Evolutionary conservation across 2,329 filamentous ascomycete genomes (phyloP).

Genomic region (Delphinella strobiligena): DNA sequence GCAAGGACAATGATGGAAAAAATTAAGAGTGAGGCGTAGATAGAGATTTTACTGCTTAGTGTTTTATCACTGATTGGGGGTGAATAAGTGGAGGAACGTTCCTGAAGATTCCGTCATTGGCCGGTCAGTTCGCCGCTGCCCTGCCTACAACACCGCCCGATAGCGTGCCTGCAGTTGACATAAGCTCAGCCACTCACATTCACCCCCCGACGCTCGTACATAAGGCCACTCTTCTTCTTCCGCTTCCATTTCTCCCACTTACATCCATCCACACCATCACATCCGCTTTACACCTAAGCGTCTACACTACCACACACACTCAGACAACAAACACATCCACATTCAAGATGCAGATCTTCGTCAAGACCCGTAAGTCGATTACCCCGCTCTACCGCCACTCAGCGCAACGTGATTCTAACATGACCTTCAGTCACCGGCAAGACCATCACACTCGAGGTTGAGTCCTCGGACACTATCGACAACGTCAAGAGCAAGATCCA

Average conservation of each 20-base stretch:
- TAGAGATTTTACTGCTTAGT: conserved; percentile 2
- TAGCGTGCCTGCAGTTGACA: conserved; percentile 1
- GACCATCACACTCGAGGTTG: conserved; percentile 56
- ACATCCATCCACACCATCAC: conserved; percentile 1
- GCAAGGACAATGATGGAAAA: no score
- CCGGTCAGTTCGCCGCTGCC: conserved; percentile 1
- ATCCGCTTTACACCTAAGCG: not conserved
- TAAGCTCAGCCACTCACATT: conserved; percentile 6
- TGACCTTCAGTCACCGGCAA: conserved; percentile 46
- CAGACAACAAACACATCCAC: conserved; percentile 12
- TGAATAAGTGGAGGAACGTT: conserved; percentile 4
- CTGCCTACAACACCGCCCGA: conserved; percentile 5
- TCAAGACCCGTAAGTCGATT: conserved; percentile 72
- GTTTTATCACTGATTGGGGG: not conserved
- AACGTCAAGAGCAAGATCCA: conserved; percentile 97
- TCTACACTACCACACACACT: conserved; percentile 10
- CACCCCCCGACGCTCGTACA: conserved; percentile 4
- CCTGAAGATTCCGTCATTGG: conserved; percentile 5
- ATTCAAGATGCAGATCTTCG: conserved; percentile 81
- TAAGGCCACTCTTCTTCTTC: conserved; percentile 1
- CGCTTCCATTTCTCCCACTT: conserved; percentile 2
- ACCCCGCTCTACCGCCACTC: conserved; percentile 18
- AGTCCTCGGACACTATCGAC: conserved; percentile 77
- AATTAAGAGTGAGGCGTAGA: not conserved
- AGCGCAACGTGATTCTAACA: conserved; percentile 22